A percentile compares a stretch with the other conserved stretches of the same genome.
Evolutionary conservation across 2,329 filamentous ascomycete species (phyloP).

Genomic region (Zymoseptoria passerinii): DNA sequence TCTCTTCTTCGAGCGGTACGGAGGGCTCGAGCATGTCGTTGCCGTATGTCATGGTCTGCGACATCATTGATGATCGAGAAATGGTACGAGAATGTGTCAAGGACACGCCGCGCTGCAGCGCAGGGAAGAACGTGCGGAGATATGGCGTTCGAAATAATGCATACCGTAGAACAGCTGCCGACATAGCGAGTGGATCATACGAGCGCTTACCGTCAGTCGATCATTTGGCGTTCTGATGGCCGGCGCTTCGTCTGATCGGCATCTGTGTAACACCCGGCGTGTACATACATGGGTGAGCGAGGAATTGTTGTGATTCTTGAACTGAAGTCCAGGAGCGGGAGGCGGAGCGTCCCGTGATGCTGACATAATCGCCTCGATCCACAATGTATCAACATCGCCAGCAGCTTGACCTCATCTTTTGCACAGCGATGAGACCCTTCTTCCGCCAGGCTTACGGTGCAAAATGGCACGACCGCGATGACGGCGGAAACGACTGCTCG

Average conservation of each 20-base stretch:
- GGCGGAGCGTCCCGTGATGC: neutral
- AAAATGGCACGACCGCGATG: too few relatives aligned
- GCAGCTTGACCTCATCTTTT: too few relatives aligned
- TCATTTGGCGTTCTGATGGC: neutral
- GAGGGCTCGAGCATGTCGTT: neutral
- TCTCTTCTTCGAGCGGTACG: constrained; percentile 23
- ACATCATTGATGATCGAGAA: neutral
- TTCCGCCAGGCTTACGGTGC: too few relatives aligned
- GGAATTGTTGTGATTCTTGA: neutral
- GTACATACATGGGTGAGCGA: too few relatives aligned
- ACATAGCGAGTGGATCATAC: too few relatives aligned
- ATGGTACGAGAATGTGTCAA: neutral
- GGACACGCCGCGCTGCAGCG: neutral
- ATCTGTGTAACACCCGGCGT: neutral
- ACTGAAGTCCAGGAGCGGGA: too few relatives aligned
- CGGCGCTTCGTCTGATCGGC: neutral
- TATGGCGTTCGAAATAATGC: too few relatives aligned
- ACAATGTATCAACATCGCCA: too few relatives aligned
- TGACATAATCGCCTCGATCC: neutral
- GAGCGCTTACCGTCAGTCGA: too few relatives aligned
- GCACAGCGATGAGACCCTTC: too few relatives aligned
- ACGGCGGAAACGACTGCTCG: too few relatives aligned
- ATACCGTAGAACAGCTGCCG: too few relatives aligned
- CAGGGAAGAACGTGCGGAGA: neutral
- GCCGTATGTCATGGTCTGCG: neutral